Percentiles rank a stretch among this genome's conserved stretches.
These are phyloP conservation scores for Pythium rishiriense DNA, from an alignment of 352 stramenopile genomes.

Conservation along the genomic window DNA sequence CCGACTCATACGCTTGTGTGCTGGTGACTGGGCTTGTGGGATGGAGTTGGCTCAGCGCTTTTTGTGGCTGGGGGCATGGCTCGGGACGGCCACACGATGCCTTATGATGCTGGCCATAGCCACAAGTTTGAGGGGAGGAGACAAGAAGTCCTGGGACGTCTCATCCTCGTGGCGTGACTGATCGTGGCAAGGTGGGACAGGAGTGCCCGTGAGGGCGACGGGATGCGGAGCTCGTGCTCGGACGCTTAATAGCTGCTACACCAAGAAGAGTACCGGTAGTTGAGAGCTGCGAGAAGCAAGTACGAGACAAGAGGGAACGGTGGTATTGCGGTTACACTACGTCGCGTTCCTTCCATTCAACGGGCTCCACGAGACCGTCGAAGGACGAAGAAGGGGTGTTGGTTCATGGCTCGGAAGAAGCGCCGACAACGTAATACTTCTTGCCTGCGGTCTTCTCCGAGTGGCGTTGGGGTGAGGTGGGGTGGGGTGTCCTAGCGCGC, in stretches of 20 bases:
- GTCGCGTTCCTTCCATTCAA: constrained; percentile 1
- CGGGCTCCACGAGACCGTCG: not conserved
- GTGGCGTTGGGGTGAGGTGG: constrained; percentile 21
- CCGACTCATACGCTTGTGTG: not conserved
- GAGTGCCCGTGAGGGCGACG: no score
- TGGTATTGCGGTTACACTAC: constrained; percentile 11
- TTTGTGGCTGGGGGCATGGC: not conserved
- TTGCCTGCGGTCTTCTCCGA: not conserved
- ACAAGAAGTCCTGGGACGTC: not conserved
- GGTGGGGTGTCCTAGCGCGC: constrained; percentile 27
- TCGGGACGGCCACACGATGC: not conserved
- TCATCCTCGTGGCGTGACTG: not conserved
- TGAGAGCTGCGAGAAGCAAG: not conserved
- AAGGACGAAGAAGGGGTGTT: constrained; percentile 19
- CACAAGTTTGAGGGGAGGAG: not conserved
- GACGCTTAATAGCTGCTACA: no score
- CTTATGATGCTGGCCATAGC: not conserved
- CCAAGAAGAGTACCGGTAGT: no score
- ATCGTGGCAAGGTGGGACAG: no score
- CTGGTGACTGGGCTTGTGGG: not conserved
- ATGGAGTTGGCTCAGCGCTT: not conserved
- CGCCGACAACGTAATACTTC: not conserved
- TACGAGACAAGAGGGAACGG: constrained; percentile 16
- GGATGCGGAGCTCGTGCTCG: no score
- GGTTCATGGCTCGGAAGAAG: constrained; percentile 25